Evolutionary conservation across 768 basidiomycete genomes (phyloP).

Genomic region (Trametes maxima): DNA sequence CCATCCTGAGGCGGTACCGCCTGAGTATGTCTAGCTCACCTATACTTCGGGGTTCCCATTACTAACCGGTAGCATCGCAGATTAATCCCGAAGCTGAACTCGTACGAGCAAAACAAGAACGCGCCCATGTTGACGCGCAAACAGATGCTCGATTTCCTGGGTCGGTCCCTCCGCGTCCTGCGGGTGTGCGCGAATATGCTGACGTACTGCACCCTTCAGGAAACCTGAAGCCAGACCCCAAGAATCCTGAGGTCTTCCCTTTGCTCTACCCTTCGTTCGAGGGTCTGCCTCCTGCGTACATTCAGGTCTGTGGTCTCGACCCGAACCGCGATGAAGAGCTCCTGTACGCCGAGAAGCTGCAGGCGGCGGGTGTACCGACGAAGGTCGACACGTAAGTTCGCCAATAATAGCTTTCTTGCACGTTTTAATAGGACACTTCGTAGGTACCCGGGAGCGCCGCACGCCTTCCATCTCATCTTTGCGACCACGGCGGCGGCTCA

Average conservation of each 20-base stretch:
- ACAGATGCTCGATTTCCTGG: too few species aligned
- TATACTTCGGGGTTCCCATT: not conserved
- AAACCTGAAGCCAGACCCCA: not conserved
- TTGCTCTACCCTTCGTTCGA: constrained; percentile 25
- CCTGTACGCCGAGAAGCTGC: constrained; percentile 28
- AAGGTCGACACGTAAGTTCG: constrained; percentile 29
- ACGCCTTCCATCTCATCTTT: not conserved
- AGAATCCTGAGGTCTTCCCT: constrained; percentile 20
- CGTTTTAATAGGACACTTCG: not conserved
- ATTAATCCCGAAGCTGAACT: not conserved
- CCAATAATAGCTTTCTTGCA: not conserved
- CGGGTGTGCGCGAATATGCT: too few species aligned
- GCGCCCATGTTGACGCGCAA: not conserved
- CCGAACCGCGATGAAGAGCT: constrained; percentile 34
- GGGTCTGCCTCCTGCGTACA: constrained; percentile 26
- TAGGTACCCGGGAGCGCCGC: not conserved
- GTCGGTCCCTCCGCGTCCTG: too few species aligned
- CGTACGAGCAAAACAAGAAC: constrained; percentile 1
- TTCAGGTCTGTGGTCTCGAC: constrained; percentile 31
- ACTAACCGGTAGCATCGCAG: not conserved
- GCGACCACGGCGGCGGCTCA: not conserved
- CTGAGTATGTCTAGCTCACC: constrained; percentile 15
- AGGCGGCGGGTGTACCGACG: constrained; percentile 27
- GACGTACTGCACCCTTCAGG: not conserved
- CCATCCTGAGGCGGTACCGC: constrained; percentile 26